phyloP scores from a whole-genome alignment of 495 filamentous ascomycete genomes.

The Neurospora hispaniola region DNA sequence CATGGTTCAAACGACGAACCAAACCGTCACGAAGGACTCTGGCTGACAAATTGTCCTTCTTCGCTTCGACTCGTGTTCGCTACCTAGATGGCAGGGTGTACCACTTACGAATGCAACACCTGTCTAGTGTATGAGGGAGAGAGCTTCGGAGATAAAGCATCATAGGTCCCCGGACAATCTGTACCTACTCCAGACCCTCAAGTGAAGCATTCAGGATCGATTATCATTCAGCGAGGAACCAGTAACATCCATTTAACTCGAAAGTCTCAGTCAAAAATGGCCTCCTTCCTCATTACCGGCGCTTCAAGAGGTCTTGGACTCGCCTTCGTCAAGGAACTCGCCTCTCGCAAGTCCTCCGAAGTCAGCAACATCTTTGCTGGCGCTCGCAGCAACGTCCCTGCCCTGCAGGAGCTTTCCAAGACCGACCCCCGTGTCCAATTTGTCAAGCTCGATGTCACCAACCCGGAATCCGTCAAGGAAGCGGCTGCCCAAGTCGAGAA shows the following conservation, averaged over 20 bases:
- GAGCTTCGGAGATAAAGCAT: neutral
- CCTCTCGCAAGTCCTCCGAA: constrained; percentile 18
- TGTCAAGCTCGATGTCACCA: constrained; percentile 22
- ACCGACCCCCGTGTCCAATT: constrained; percentile 16
- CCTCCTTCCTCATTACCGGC: constrained; percentile 28
- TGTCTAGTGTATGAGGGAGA: too few relatives aligned
- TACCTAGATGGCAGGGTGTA: neutral
- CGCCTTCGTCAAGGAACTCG: constrained; percentile 24
- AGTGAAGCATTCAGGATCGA: too few relatives aligned
- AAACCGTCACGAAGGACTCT: neutral
- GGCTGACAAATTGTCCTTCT: neutral
- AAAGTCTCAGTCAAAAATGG: neutral
- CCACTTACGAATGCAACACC: too few relatives aligned
- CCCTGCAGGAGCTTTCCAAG: constrained; percentile 19
- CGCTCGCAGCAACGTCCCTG: constrained; percentile 6
- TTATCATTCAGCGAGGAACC: too few relatives aligned
- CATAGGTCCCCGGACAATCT: neutral
- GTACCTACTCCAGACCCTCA: neutral
- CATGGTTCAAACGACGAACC: neutral
- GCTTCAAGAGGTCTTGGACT: constrained; percentile 31
- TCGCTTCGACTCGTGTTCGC: neutral
- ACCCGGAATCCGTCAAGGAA: constrained; percentile 17
- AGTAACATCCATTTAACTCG: too few relatives aligned
- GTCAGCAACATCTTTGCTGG: constrained; percentile 4
- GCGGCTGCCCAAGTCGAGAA: constrained; percentile 21